These are phyloP conservation scores for Sclerospora graminicola DNA, from an alignment of 352 stramenopile genomes.

Conservation along the genomic window DNA sequence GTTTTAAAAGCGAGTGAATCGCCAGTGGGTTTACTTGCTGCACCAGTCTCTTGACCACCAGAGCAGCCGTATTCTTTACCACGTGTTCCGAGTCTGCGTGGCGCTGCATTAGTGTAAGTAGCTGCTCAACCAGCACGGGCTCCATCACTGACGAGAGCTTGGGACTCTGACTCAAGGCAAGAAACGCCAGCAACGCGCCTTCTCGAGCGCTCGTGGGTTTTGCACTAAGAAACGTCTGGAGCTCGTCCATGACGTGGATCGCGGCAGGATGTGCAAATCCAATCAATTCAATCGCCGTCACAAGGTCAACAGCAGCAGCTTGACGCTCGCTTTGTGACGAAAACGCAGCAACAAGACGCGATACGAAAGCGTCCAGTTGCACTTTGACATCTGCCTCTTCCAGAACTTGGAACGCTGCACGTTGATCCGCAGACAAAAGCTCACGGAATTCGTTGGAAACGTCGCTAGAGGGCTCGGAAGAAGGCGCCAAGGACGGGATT, in stretches of 20 bases:
- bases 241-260: constrained; percentile 36
- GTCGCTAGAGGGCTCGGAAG: too few species aligned
- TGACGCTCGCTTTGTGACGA: constrained; percentile 27
- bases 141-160: constrained; percentile 40
- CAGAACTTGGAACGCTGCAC: constrained; percentile 22
- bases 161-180: constrained; percentile 34
- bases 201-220: constrained; percentile 44
- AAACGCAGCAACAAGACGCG: constrained; percentile 27
- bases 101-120: constrained; percentile 43
- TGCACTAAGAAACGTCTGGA: constrained; percentile 28
- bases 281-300: constrained; percentile 32
- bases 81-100: constrained; percentile 53
- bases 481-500: too few species aligned
- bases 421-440: constrained; percentile 35
- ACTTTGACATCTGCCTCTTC: constrained; percentile 24
- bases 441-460: too few species aligned
- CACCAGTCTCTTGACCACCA: constrained; percentile 24
- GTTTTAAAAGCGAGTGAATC: constrained; percentile 40
- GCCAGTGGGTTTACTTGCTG: constrained; percentile 47
- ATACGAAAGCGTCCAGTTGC: constrained; percentile 31
- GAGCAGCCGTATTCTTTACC: constrained; percentile 31
- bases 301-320: constrained; percentile 37
- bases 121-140: constrained; percentile 39
- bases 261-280: constrained; percentile 22
- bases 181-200: constrained; percentile 32